phyloP scores from a whole-genome alignment of 805 yeast species.

The Saturnispora zaruensis region DNA sequence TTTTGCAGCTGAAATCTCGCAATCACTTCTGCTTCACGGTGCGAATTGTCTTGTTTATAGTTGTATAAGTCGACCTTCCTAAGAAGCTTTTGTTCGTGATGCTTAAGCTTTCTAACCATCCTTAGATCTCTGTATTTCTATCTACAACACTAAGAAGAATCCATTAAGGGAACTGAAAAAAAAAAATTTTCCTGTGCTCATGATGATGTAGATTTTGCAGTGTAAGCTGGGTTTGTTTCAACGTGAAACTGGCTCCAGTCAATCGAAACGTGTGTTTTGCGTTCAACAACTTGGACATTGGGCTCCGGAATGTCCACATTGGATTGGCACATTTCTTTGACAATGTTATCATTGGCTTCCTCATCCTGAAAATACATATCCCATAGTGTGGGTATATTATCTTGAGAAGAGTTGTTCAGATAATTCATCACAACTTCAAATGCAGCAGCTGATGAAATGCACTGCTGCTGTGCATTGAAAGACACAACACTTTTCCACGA shows the following conservation, averaged over 20 bases:
- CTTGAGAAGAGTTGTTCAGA: neutral
- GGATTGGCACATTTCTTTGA: neutral
- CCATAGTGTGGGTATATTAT: constrained; percentile 3
- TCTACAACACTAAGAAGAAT: constrained; percentile 4
- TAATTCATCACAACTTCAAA: constrained; percentile 2
- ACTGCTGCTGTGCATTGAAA: constrained; percentile 1
- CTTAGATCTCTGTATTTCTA: constrained; percentile 10
- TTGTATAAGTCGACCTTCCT: constrained; percentile 94
- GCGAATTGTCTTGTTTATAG: constrained; percentile 95
- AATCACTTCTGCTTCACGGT: constrained; percentile 95
- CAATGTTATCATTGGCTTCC: neutral
- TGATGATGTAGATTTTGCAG: neutral
- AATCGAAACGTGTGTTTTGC: neutral
- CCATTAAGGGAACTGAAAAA: neutral
- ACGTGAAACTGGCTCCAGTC: constrained; percentile 1
- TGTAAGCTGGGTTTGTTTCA: neutral
- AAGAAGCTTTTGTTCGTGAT: constrained; percentile 90
- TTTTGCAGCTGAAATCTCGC: constrained; percentile 87
- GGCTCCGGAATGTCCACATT: neutral
- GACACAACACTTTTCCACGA: constrained; percentile 1
- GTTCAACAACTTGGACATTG: neutral
- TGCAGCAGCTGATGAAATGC: neutral
- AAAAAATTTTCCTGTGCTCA: neutral
- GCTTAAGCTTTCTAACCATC: constrained; percentile 84
- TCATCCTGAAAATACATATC: constrained; percentile 4